Base-by-base conservation (phyloP, 306 rosid species). In the Vicia sativa region DNA sequence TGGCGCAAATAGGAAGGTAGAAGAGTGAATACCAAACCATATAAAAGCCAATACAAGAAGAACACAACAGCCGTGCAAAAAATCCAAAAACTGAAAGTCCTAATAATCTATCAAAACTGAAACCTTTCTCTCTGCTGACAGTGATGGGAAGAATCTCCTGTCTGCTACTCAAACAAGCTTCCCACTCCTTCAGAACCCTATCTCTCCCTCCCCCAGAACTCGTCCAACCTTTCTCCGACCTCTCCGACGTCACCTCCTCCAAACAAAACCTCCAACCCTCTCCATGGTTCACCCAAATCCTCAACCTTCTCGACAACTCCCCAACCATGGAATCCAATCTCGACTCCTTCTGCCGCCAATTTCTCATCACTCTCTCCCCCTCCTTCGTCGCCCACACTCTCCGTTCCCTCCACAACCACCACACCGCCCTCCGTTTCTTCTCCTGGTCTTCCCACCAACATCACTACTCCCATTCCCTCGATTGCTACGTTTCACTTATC, bases 141-240 rank as follows among this genome's bases (percentile, higher is more conserved):
- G n/a, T n/a, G n/a, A n/a, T n/a, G n/a, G n/a, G n/a, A n/a, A n/a
- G n/a, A n/a, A n/a, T n/a, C n/a, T n/a, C n/a, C n/a, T n/a, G n/a
- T n/a, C n/a, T n/a, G n/a, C n/a, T n/a, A n/a, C n/a, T n/a, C n/a
- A n/a, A n/a, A n/a, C n/a, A n/a, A n/a, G n/a, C n/a, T n/a, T n/a
- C 62, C 18, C 48, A 42, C 54, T 50, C 67, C 64, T 23, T 49
- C 77, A 3, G 15, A 54, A 35, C 29, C 59, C 43, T 29, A 53
- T 73, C 82, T 25, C 80, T 79, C 52, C 96, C 92, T 68, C 96
- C 92, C 26, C 91, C 83, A 3, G 95, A 93, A 77, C 81, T 96
- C 79, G 68, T 90, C 28, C 87, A 93, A 59, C 97, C 97, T 23
- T 86, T 80, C 75, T 75, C 58, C 38, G 88, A 90, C 72, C 78